Base-by-base conservation (phyloP, 2,329 filamentous ascomycete genomes). In the Cytospora piceae region DNA sequence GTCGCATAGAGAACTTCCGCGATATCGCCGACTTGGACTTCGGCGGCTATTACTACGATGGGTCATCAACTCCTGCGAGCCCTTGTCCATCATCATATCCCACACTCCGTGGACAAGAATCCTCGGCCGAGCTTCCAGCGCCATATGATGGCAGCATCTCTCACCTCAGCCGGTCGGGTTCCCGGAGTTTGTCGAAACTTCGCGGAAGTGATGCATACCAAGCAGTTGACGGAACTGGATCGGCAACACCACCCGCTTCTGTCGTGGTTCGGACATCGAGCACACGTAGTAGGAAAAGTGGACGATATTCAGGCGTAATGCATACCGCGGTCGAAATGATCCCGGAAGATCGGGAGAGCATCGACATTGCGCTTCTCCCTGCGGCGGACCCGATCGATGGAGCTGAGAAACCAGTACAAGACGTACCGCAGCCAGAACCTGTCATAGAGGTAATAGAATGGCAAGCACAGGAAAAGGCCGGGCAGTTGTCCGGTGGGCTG, bases 11-110 rank as follows among this genome's bases (percentile, higher is more conserved):
- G 20, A 73, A 69, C 37, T 67, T 77, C 8, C 71, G 73, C 20
- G 75, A 77, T 52, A 70, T 77, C 31, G 67, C 71, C 52, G 72
- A 74, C 66, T 71, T 72, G 49, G 73, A 74, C 63, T 73, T 71
- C 34, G 73, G 70, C 27, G 70, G 67, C 39, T 97, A 94, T 73
- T 86, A 87, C 63, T 87, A 89, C 68, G 88, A 89, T 63, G 75
- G 72, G 2, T 64, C 68, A 57, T 58, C 65, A 22, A 57, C 65
- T 12, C 49, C 54, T 9, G 3, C 7, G 20, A n/a, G 29, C 12
- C 31, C 39, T 4, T 42, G 53, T 24, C 53, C 54, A 14, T 46
- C 66, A 14, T 46, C 42, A 4, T 49, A 34, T 53, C 67, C 65
- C n/a, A 61, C 42, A 6, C 67, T 78, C 34, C 74, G 75, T 9